phyloP scores from a whole-genome alignment of 192 early-diverging fungal genomes.

The Podila minutissima region DNA sequence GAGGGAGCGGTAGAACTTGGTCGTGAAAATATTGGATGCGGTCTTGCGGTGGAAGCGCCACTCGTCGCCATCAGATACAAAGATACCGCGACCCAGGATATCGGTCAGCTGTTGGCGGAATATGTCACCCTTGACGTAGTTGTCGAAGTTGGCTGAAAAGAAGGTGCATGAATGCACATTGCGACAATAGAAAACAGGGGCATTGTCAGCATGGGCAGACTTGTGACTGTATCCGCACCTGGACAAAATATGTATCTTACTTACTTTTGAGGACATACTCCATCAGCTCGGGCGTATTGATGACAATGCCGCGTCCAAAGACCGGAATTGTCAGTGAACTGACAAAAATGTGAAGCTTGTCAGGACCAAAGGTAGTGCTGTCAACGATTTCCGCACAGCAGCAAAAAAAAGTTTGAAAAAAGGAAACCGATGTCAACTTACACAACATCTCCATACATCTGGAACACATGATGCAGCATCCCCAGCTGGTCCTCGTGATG shows the following conservation, averaged over 20 bases:
- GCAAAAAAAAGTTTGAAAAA: not conserved
- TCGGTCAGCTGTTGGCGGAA: conserved; percentile 20
- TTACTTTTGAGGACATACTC: conserved; percentile 47
- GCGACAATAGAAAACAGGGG: not conserved
- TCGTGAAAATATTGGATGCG: conserved; percentile 32
- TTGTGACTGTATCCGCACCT: not conserved
- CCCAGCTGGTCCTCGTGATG: not conserved
- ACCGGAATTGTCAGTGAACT: conserved; percentile 29
- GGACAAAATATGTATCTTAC: not conserved
- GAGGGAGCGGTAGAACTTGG: conserved; percentile 16
- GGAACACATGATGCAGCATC: conserved; percentile 1
- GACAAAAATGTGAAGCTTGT: not conserved
- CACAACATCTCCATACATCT: conserved; percentile 19
- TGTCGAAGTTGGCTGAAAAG: conserved; percentile 24
- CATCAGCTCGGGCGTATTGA: conserved; percentile 33
- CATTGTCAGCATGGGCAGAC: no score
- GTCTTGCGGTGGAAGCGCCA: conserved; percentile 64
- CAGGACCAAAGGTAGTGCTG: not conserved
- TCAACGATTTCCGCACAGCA: not conserved
- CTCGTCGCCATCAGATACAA: conserved; percentile 57
- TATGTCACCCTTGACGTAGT: conserved; percentile 30
- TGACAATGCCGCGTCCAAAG: conserved; percentile 27
- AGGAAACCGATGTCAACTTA: not conserved
- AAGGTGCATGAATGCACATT: not conserved
- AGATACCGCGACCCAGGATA: conserved; percentile 63